Conservation (phyloP, 768 basidiomycete genomes). For the Psilocybe tampanensis region DNA sequence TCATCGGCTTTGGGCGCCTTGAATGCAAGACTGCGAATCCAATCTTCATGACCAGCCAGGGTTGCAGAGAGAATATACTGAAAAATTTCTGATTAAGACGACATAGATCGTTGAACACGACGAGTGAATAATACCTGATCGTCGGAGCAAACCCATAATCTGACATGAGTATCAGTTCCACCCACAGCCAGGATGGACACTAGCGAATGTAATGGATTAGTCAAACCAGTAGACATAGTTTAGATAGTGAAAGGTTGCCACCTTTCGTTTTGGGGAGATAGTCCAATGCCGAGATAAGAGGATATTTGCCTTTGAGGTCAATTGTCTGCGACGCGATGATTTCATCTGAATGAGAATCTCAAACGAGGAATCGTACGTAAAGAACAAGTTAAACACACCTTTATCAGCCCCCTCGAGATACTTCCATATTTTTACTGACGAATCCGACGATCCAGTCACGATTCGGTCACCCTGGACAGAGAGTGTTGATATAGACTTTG, state of each 20-base stretch:
- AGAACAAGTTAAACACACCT: conserved; percentile 20
- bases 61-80: conserved; percentile 64
- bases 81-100: conserved; percentile 6
- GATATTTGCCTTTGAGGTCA: conserved; percentile 67
- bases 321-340: conserved; percentile 58
- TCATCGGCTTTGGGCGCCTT: conserved; percentile 31
- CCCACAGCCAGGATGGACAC: conserved; percentile 77
- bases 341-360: conserved; percentile 29
- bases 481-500: conserved; percentile 69
- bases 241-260: conserved; percentile 26
- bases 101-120: background rate
- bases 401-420: conserved; percentile 30
- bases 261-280: conserved; percentile 70
- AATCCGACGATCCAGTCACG: conserved; percentile 85
- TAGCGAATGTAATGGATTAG: too few species aligned
- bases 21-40: conserved; percentile 86
- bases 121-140: conserved; percentile 38
- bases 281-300: conserved; percentile 67
- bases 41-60: conserved; percentile 91
- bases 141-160: conserved; percentile 74
- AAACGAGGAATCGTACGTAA: background rate
- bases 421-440: conserved; percentile 75
- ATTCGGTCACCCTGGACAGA: conserved; percentile 50
- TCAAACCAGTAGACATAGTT: too few species aligned
- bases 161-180: conserved; percentile 79